A percentile compares a stretch with the other conserved stretches of the same genome.
These are phyloP conservation scores for Cyclotella cryptica DNA, from an alignment of 108 stramenopile species.

Conservation along the genomic window DNA sequence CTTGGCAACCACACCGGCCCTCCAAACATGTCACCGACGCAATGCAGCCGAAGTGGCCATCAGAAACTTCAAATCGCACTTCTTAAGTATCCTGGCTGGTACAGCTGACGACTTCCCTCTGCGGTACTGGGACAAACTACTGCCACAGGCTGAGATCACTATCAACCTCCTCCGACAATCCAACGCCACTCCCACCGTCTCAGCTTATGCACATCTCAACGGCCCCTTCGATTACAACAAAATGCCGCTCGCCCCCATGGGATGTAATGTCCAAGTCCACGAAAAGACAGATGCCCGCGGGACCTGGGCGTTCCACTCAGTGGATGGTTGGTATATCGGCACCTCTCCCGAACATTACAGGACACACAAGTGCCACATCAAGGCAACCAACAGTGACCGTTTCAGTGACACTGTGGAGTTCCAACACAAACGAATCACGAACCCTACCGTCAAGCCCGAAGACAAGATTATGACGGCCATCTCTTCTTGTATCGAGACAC, in stretches of 20 bases:
- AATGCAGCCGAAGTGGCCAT: neutral
- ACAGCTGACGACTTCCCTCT: slow-evolving; percentile 2
- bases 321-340: neutral
- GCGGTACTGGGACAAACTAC: neutral
- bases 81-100: neutral
- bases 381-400: neutral
- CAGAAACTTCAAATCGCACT: slow-evolving; percentile 2
- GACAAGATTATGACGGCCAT: neutral
- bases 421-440: neutral
- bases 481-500: neutral
- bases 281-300: neutral
- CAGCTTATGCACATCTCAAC: neutral
- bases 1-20: neutral
- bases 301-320: neutral
- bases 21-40: neutral
- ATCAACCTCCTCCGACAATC: too few species aligned
- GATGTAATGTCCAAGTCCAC: neutral
- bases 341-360: neutral
- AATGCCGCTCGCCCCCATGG: neutral
- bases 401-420: neutral
- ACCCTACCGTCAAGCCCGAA: neutral
- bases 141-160: too few species aligned
- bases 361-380: neutral
- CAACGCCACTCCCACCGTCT: too few species aligned
- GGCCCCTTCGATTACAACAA: neutral